Conservation (phyloP, 306 rosid species). For the Lupinus albus region DNA sequence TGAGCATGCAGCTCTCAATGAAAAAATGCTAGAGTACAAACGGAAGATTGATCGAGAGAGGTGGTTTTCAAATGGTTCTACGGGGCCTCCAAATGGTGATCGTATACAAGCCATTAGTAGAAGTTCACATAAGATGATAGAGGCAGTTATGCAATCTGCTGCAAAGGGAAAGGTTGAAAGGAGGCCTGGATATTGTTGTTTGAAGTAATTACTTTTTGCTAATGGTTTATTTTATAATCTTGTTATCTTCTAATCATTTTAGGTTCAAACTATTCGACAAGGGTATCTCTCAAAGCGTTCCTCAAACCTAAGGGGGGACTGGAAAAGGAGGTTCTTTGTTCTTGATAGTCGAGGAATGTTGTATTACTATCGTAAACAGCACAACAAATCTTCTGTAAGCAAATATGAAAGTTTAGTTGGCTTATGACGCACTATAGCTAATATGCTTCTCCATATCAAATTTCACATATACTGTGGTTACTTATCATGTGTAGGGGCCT, state of each 20-base stretch:
- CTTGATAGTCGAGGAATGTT: slow-evolving; percentile 99
- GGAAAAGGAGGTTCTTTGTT: slow-evolving; percentile 99
- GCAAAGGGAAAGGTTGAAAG: slow-evolving; percentile 91
- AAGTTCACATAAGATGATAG: slow-evolving; percentile 99
- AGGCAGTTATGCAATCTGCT: slow-evolving; percentile 99
- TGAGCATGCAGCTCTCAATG: slow-evolving; percentile 96
- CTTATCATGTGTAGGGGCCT: slow-evolving; percentile 65
- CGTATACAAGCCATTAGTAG: slow-evolving; percentile 99
- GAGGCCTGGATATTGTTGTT: slow-evolving; percentile 28
- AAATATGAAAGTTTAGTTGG: slow-evolving; percentile 36
- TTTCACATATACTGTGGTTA: slow-evolving; percentile 38
- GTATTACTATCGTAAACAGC: slow-evolving; percentile 93
- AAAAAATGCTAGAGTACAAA: slow-evolving; percentile 96
- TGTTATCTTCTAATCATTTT: slow-evolving; percentile 28
- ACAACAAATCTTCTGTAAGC: slow-evolving; percentile 91
- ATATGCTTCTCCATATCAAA: slow-evolving; percentile 28
- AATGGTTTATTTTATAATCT: slow-evolving; percentile 17
- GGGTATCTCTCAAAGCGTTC: slow-evolving; percentile 99
- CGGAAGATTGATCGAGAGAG: slow-evolving; percentile 98
- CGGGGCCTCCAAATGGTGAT: slow-evolving; percentile 97
- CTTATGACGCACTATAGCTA: slow-evolving; percentile 28
- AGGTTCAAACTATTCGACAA: slow-evolving; percentile 99
- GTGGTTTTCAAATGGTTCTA: slow-evolving; percentile 90
- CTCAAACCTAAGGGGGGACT: slow-evolving; percentile 94
- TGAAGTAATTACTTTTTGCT: slow-evolving; percentile 13